Conservation (phyloP, 108 stramenopile species). For the Epipyxis sp. region DNA sequence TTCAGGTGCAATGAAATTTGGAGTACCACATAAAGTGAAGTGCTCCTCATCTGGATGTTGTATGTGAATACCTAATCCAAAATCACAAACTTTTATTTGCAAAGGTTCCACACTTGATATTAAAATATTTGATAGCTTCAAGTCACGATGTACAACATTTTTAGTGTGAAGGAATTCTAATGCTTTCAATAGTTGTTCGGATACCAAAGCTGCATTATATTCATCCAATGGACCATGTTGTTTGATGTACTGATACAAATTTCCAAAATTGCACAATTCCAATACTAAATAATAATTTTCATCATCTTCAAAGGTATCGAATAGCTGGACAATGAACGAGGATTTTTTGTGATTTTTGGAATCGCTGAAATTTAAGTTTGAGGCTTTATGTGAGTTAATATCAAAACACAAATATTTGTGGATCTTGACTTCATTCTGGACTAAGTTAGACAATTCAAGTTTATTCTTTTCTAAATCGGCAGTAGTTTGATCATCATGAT, state of each 20-base stretch:
- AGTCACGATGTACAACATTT: slow-evolving; percentile 57
- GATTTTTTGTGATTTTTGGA: no score
- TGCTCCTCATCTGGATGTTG: slow-evolving; percentile 38
- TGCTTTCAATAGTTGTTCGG: slow-evolving; percentile 50
- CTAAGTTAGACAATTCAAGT: slow-evolving; percentile 14
- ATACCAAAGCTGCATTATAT: slow-evolving; percentile 38
- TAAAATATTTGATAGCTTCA: slow-evolving; percentile 61
- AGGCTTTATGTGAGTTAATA: no score
- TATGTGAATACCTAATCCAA: slow-evolving; percentile 38
- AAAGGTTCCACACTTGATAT: slow-evolving; percentile 21
- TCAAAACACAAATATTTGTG: no score
- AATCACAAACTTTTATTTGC: slow-evolving; percentile 33
- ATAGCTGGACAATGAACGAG: slow-evolving; percentile 36
- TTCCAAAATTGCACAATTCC: slow-evolving; percentile 51
- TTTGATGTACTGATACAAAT: slow-evolving; percentile 42
- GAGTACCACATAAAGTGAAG: slow-evolving; percentile 39
- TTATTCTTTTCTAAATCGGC: no score
- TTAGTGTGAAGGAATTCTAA: slow-evolving; percentile 54
- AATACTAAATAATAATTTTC: slow-evolving; percentile 48
- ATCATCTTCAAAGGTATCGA: slow-evolving; percentile 50
- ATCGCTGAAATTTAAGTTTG: no score
- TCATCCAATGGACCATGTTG: slow-evolving; percentile 32
- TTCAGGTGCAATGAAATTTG: slow-evolving; percentile 51
- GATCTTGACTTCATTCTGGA: no score
- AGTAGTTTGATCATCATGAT: slow-evolving; percentile 23